Percentiles rank a stretch among this genome's conserved stretches.
phyloP scores from a whole-genome alignment of 768 basidiomycete species.

The Agaricus sinodeliciosus region DNA sequence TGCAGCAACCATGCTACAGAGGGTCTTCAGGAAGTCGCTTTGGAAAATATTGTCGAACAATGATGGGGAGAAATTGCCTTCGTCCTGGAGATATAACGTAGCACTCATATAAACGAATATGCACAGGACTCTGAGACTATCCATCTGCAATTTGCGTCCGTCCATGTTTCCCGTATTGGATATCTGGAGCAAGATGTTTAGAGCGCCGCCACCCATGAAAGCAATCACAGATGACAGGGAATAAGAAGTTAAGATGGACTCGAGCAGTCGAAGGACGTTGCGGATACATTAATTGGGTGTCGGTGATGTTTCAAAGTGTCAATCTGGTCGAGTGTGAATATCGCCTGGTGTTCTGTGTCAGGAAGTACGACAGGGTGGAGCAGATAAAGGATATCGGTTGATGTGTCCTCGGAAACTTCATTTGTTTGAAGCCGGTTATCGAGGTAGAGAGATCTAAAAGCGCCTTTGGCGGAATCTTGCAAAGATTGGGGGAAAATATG shows the following conservation, averaged over 20 bases:
- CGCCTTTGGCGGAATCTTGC: constrained; percentile 21
- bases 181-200: constrained; percentile 26
- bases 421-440: constrained; percentile 26
- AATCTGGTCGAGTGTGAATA: constrained; percentile 24
- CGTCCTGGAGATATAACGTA: constrained; percentile 10
- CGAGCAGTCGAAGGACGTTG: constrained; percentile 29
- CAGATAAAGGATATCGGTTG: constrained; percentile 31
- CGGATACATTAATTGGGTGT: constrained; percentile 25
- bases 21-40: constrained; percentile 31
- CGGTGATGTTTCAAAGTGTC: constrained; percentile 22
- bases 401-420: constrained; percentile 21
- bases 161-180: constrained; percentile 27
- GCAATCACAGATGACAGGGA: constrained; percentile 20
- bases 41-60: constrained; percentile 25
- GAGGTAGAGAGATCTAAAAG: constrained; percentile 30
- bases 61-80: constrained; percentile 9
- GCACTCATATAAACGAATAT: constrained; percentile 27
- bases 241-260: constrained; percentile 22
- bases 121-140: constrained; percentile 31
- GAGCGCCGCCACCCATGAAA: constrained; percentile 27
- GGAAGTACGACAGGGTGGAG: constrained; percentile 25
- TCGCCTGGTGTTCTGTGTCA: constrained; percentile 18
- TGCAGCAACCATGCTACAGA: constrained; percentile 23
- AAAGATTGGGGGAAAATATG: constrained; percentile 22
- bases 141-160: constrained; percentile 31